phyloP scores from a whole-genome alignment of 495 filamentous ascomycete genomes.

The Acidomyces sp. region DNA sequence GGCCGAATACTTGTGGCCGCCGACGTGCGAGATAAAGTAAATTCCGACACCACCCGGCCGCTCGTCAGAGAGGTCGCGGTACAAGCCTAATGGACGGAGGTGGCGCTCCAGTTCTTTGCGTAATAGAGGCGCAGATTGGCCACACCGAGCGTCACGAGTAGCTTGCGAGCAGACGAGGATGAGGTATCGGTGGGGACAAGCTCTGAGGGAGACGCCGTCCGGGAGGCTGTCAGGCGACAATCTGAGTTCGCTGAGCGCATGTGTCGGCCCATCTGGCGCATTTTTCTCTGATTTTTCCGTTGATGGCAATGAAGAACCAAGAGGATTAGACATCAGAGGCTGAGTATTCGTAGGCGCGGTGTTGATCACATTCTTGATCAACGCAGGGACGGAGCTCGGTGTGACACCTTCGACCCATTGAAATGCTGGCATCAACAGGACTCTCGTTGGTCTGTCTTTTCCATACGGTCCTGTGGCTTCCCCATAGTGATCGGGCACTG shows the following conservation, averaged over 20 bases:
- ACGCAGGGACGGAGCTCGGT: constrained; percentile 54
- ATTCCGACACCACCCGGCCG: constrained; percentile 82
- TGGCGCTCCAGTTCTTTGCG: constrained; percentile 80
- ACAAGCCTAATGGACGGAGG: constrained; percentile 67
- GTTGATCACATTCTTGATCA: constrained; percentile 62
- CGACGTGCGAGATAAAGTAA: constrained; percentile 91
- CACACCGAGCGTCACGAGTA: constrained; percentile 88
- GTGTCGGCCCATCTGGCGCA: constrained; percentile 18
- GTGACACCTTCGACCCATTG: constrained; percentile 76
- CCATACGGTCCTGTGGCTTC: constrained; percentile 24
- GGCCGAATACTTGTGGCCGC: constrained; percentile 85
- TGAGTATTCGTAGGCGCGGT: constrained; percentile 60
- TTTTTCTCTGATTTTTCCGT: constrained; percentile 18
- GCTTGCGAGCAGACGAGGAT: constrained; percentile 89
- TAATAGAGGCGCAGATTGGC: constrained; percentile 79
- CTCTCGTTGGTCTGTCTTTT: constrained; percentile 48
- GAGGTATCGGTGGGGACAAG: constrained; percentile 67
- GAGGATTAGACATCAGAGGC: constrained; percentile 42
- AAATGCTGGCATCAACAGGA: constrained; percentile 82
- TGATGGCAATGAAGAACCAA: too few relatives aligned
- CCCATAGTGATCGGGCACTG: constrained; percentile 43
- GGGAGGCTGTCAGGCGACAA: constrained; percentile 27
- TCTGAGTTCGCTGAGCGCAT: constrained; percentile 1
- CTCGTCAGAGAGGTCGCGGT: constrained; percentile 76
- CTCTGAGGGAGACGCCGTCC: constrained; percentile 48